Evolutionary conservation across 2,329 filamentous ascomycete genomes (phyloP).

Genomic region (Ceratocystis cubensis): DNA sequence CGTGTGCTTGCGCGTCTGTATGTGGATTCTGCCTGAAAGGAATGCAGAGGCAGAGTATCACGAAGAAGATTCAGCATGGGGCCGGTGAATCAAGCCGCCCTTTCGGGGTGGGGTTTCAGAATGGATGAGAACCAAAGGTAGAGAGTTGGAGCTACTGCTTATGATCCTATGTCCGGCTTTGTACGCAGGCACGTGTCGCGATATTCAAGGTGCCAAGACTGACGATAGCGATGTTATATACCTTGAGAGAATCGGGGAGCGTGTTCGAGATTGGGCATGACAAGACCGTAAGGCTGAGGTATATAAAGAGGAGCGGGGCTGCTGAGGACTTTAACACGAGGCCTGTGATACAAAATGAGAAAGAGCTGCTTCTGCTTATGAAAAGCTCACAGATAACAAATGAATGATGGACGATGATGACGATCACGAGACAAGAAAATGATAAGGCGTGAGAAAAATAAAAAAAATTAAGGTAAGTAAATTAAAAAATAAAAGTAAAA

Average conservation of each 20-base stretch:
- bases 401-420: not conserved
- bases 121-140: not conserved
- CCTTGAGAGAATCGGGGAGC: not conserved
- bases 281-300: too few relatives aligned
- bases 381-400: not conserved
- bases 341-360: not conserved
- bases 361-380: not conserved
- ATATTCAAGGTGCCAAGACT: not conserved
- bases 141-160: not conserved
- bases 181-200: not conserved
- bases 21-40: not conserved
- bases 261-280: too few relatives aligned
- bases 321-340: too few relatives aligned
- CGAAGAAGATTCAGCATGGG: not conserved
- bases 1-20: not conserved
- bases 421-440: not conserved
- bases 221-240: not conserved
- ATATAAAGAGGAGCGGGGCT: too few relatives aligned
- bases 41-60: not conserved
- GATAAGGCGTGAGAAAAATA: not conserved
- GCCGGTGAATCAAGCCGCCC: conserved; percentile 6
- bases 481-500: not conserved
- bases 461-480: not conserved
- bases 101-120: not conserved
- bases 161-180: not conserved